phyloP scores from a whole-genome alignment of 129 eudicot genomes.

The Tagetes patula region DNA sequence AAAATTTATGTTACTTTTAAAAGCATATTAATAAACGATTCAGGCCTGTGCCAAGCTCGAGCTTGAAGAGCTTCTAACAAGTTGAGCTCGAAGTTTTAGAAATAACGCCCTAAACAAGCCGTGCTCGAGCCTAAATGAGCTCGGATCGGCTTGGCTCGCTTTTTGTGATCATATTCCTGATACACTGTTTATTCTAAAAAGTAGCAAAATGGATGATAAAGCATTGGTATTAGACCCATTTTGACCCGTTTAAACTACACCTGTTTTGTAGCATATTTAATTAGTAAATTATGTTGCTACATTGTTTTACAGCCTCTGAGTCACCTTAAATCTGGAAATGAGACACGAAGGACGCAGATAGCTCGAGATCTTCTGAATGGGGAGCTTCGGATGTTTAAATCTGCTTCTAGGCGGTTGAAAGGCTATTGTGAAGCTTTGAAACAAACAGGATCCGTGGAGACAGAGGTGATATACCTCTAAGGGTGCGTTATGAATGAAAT shows the following conservation, averaged over 20 bases:
- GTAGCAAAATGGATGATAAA: background rate
- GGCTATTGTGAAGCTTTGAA: slow-evolving; percentile 51
- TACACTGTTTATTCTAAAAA: background rate
- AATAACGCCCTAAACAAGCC: no score
- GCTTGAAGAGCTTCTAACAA: no score
- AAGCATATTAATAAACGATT: no score
- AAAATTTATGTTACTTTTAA: background rate
- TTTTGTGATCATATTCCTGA: background rate
- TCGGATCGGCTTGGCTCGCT: no score
- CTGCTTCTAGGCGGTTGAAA: slow-evolving; percentile 80
- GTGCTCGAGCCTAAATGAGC: no score
- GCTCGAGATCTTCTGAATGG: slow-evolving; percentile 65
- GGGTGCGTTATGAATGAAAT: no score
- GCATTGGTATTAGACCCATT: background rate
- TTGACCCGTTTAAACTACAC: background rate
- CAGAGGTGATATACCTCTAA: slow-evolving; percentile 1
- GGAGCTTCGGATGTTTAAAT: slow-evolving; percentile 64
- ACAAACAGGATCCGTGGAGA: background rate
- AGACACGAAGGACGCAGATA: slow-evolving; percentile 43
- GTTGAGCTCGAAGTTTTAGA: no score
- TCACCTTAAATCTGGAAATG: slow-evolving; percentile 30
- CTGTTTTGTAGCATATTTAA: background rate
- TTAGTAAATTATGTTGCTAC: slow-evolving; percentile 2
- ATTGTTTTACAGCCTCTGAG: slow-evolving; percentile 41
- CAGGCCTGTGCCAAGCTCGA: no score